Base-by-base conservation (phyloP, 208 protist species). In the Leishmania guyanensis region DNA sequence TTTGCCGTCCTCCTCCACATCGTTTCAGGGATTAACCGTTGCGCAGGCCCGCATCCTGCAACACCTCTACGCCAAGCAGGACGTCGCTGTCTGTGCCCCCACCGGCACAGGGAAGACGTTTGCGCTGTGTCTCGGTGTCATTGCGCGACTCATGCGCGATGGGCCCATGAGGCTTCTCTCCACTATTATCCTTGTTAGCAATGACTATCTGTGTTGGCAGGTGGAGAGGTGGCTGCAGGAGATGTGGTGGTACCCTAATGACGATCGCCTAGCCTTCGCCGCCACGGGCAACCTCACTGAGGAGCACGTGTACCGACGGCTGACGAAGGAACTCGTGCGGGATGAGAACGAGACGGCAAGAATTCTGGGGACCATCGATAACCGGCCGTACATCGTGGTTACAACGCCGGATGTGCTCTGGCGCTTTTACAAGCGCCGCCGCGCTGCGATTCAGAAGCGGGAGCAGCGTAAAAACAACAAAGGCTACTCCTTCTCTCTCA, bases 41-140 rank as follows among this genome's bases (percentile, higher is more conserved):
- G 91, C 95, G 39, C 95, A 98, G 87, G 95, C 95, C 16, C 90
- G 92, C 60, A 91, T 95, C 14, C 80, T 98, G 75, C 93, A 98
- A 78, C 92, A 97, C 84, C 83, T 97, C 62, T 98, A 98, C 84
- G 95, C 88, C 36, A 84, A 65, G 4, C 88, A 96, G 77, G 95
- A 98, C 81, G 92, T 95, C 20, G 93, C 93, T 9, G 89, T 97
- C 29, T 98, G 95, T 73, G 93, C 93, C 8, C 95, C 95, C n/a
- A 98, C 95, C 10, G 95, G 95, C 20, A 96, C 90, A 43, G 95
- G 95, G 10, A 98, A 98, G 77, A 98, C 95, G 16, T 95, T 97
- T 75, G 93, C 92, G 1, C 86, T 98, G 12, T 98, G 95, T 74
- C 77, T 96, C 36, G 95, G 91, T 43, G 86, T 97, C 58, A 89